Percentiles rank a stretch among this genome's conserved stretches.
Conservation (phyloP, 148 eudicot species). For the Oxyria digyna region DNA sequence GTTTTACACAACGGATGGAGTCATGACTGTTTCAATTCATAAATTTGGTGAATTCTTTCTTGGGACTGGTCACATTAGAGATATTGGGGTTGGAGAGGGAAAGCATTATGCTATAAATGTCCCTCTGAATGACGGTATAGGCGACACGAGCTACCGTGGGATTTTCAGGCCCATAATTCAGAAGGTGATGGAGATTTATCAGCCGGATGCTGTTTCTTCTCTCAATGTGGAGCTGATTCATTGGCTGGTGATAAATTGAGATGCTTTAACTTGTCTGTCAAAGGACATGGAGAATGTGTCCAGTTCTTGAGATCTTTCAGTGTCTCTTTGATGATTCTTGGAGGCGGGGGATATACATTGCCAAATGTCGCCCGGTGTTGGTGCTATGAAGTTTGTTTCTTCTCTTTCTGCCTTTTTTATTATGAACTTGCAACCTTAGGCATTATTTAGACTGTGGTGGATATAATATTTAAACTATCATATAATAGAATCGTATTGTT, state of each 20-base stretch:
- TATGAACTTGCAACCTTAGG: background rate
- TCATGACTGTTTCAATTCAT: constrained; percentile 95
- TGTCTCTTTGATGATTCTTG: no score
- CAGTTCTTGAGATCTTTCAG: constrained; percentile 74
- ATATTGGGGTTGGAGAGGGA: constrained; percentile 49
- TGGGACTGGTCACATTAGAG: constrained; percentile 90
- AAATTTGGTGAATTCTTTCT: constrained; percentile 88
- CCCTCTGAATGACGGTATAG: constrained; percentile 84
- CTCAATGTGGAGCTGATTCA: constrained; percentile 96
- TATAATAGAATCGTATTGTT: no score
- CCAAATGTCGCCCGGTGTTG: constrained; percentile 97
- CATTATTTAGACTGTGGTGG: background rate
- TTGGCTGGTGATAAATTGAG: constrained; percentile 89
- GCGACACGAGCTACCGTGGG: constrained; percentile 60
- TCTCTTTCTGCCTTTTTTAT: constrained; percentile 4
- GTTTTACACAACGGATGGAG: constrained; percentile 85
- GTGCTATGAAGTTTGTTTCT: constrained; percentile 76
- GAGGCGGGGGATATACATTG: constrained; percentile 96
- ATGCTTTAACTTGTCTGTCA: constrained; percentile 80
- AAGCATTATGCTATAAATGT: constrained; percentile 84
- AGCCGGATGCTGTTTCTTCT: constrained; percentile 90
- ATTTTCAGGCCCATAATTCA: constrained; percentile 69
- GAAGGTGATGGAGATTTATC: no score
- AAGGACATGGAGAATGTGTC: constrained; percentile 91
- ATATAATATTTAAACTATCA: background rate